Percentiles rank a stretch among this genome's conserved stretches.
phyloP scores from a whole-genome alignment of 2,329 filamentous ascomycete genomes.

The Cytospora piceae region DNA sequence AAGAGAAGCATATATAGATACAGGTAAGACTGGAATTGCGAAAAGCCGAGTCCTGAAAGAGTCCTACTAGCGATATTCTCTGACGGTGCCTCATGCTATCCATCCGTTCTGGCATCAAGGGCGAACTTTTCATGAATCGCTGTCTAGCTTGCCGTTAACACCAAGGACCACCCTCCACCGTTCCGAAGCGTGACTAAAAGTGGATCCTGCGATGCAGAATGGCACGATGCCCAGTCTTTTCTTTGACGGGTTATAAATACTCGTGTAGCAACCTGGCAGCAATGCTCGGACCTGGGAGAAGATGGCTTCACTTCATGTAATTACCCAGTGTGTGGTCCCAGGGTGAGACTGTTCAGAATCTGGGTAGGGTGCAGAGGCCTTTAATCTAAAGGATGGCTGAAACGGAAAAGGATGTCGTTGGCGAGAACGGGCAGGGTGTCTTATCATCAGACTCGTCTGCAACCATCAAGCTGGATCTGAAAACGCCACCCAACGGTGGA shows the following conservation, averaged over 20 bases:
- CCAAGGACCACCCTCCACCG: constrained; percentile 4
- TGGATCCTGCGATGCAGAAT: constrained; percentile 23
- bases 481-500: constrained; percentile 21
- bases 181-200: constrained; percentile 19
- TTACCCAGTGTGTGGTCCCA: neutral
- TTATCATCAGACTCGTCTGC: constrained; percentile 28
- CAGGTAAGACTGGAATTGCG: neutral
- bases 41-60: neutral
- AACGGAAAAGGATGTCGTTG: constrained; percentile 4
- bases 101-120: no score
- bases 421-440: constrained; percentile 15
- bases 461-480: constrained; percentile 16
- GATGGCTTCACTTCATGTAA: constrained; percentile 1
- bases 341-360: neutral
- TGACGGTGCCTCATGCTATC: no score
- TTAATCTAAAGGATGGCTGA: neutral
- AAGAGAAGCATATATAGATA: neutral
- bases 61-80: neutral
- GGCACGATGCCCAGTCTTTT: constrained; percentile 16
- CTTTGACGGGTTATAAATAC: neutral
- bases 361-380: neutral
- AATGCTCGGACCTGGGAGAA: neutral
- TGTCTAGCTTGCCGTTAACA: constrained; percentile 11
- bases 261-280: neutral
- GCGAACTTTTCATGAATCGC: neutral